Base-by-base conservation (phyloP, 257 asterid species). In the Prunella vulgaris region DNA sequence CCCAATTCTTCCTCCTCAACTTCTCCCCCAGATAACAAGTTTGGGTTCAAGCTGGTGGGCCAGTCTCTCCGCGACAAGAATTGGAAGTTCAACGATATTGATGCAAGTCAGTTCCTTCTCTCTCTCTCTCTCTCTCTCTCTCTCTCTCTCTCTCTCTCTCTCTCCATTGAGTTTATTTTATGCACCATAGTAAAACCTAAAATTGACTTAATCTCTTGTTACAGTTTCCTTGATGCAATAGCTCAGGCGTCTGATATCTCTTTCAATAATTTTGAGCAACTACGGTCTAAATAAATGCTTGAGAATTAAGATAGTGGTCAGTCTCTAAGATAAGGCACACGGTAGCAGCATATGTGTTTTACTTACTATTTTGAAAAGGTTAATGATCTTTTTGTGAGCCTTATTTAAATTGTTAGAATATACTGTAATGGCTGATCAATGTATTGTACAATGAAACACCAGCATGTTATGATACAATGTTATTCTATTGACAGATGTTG, bases 41-140 rank as follows among this genome's bases (percentile, higher is more conserved):
- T 84, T 72, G 84, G 82, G 60, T 79, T 94, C 56, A 87, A 81
- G 84, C 74, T 76, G 71, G 83, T 71, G 77, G 85, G 87, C 27
- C 84, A 77, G 68, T 69, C 92, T 78, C 75, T 81, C 60, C 79
- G 80, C 35, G 88, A 82, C 65, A 80, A 59, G 75, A 94, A 80
- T 65, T 76, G 90, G 96, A 94, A 91, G 75, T 62, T 94, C 83
- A 84, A 76, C 28, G 93, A 84, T 72, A 81, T 91, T 68, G 87
- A 89, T 82, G 57, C 89, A 20, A 74, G 99, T 94, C 70, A 83
- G 94, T 80, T 13, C 61, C 38, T 14, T 14, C 18, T 5, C 33
- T 17, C n/a, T 7, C 3, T 38, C 9, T 13, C 5, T 1, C n/a
- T n/a, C n/a, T n/a, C n/a, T n/a, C n/a, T n/a, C n/a, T n/a, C n/a